Evolutionary conservation across 306 rosid species (phyloP).

Genomic region (Dryas alaskensis): DNA sequence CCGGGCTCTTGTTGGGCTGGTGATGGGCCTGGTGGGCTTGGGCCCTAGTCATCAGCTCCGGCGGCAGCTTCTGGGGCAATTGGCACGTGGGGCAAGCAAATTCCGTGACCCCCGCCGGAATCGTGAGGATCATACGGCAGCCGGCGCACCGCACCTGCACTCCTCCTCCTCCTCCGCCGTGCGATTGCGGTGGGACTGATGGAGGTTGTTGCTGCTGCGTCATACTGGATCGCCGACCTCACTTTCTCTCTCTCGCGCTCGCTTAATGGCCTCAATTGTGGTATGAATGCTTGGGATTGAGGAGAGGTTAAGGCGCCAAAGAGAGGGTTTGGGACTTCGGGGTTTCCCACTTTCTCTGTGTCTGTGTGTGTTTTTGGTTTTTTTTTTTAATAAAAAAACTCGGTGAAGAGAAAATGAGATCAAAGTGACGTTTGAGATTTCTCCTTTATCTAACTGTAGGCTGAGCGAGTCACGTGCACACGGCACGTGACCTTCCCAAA

Average conservation of each 20-base stretch:
- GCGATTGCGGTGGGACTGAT: slow-evolving; percentile 32
- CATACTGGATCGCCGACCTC: slow-evolving; percentile 14
- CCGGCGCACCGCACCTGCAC: slow-evolving; percentile 97
- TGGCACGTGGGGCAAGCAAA: slow-evolving; percentile 78
- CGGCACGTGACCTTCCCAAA: not conserved
- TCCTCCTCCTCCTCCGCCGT: slow-evolving; percentile 24
- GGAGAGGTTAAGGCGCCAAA: slow-evolving; percentile 24
- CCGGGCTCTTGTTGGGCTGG: slow-evolving; percentile 20
- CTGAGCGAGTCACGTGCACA: not conserved
- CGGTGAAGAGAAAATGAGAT: not conserved
- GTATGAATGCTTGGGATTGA: not conserved
- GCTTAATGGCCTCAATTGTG: not conserved
- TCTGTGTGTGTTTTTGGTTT: not conserved
- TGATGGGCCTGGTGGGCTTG: slow-evolving; percentile 35
- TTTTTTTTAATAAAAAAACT: no score
- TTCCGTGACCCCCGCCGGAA: slow-evolving; percentile 70
- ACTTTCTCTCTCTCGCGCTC: not conserved
- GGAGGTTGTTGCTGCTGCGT: slow-evolving; percentile 38
- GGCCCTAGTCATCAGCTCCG: slow-evolving; percentile 77
- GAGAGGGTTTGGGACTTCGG: slow-evolving; percentile 17
- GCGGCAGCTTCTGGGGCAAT: slow-evolving; percentile 96
- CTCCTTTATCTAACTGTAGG: not conserved
- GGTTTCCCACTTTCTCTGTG: slow-evolving; percentile 12
- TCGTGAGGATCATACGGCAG: slow-evolving; percentile 71
- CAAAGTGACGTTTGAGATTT: slow-evolving; percentile 14